These are phyloP conservation scores for Pythium folliculosum DNA, from an alignment of 352 stramenopile species.

Conservation along the genomic window DNA sequence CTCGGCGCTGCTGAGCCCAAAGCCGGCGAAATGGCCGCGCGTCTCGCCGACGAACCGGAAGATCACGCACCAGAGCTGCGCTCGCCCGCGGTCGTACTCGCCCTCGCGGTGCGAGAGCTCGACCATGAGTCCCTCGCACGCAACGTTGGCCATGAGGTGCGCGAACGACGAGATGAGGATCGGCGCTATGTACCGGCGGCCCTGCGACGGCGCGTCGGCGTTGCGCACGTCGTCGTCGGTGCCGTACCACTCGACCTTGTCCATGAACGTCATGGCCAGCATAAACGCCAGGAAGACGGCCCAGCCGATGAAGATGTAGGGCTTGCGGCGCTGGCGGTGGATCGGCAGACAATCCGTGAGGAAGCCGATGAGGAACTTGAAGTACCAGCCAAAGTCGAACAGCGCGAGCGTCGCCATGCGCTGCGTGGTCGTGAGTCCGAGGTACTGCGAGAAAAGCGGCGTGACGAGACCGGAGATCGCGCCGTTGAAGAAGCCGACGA, in stretches of 20 bases:
- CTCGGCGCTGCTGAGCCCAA: slow-evolving; percentile 20
- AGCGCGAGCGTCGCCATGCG: slow-evolving; percentile 1
- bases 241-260: slow-evolving; percentile 14
- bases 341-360: slow-evolving; percentile 33
- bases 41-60: slow-evolving; percentile 28
- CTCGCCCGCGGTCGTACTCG: slow-evolving; percentile 28
- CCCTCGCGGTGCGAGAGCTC: slow-evolving; percentile 35
- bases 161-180: slow-evolving; percentile 29
- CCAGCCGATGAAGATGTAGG: slow-evolving; percentile 39
- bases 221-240: slow-evolving; percentile 12
- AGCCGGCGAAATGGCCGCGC: neutral
- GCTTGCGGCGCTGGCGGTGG: slow-evolving; percentile 33
- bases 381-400: slow-evolving; percentile 26
- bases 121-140: slow-evolving; percentile 34
- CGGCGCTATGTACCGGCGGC: slow-evolving; percentile 17
- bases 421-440: slow-evolving; percentile 23
- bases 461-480: slow-evolving; percentile 23
- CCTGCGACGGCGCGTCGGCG: slow-evolving; percentile 12
- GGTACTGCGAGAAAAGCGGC: slow-evolving; percentile 29
- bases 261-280: slow-evolving; percentile 24
- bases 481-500: slow-evolving; percentile 37
- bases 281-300: slow-evolving; percentile 23
- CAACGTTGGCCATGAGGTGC: slow-evolving; percentile 22
- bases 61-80: slow-evolving; percentile 20
- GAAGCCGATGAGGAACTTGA: slow-evolving; percentile 39